Base-by-base conservation (phyloP, 2,329 filamentous ascomycete genomes). In the Cladosporium phlei region DNA sequence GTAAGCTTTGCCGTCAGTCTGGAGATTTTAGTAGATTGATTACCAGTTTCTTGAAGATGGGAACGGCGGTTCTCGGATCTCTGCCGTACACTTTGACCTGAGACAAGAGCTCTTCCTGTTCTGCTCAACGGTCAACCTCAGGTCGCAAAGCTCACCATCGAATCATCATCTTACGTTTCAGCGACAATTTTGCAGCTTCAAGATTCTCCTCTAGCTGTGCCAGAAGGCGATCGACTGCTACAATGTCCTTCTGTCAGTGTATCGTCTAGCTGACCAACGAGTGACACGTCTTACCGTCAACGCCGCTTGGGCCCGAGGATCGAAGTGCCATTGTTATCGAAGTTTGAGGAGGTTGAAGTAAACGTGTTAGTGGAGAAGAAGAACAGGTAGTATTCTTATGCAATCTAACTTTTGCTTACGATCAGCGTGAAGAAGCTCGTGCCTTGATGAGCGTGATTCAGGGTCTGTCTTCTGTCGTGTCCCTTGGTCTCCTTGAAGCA, bases 21-120 rank as follows among this genome's bases (percentile, higher is more conserved):
- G 37, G 9, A 29, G 19, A 20, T 14, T 30, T 30, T 30, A 12
- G 11, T 8, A 12, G 5, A 3, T 42, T 2, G 33, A 24, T 7
- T 74, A 86, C 88, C 67, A 84, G 73, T 65, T 79, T 77, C n/a
- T 85, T 85, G 67, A 93, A 96, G 48, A 97, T 91, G 1, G 88
- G 85, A 48, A 85, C 85, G 21, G 89, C 82, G 66, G 87, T 75
- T 22, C 70, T 72, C 6, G 83, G 79, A 57, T 85, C 82, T 50
- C 89, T 82, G 5, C 89, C 85, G 59, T 86, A 79, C 24, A 90
- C 72, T 66, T 95, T 95, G 38, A 96, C 73, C 56, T 88, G 66
- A 42, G 74, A 67, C 16, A 83, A 69, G 12, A 68, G 62, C 8
- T 74, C 67, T 56, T 80, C 77, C 52, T 81, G 77, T 60, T 86